A percentile compares a stretch with the other conserved stretches of the same genome.
These are phyloP conservation scores for Penicillium subrubescens DNA, from an alignment of 495 filamentous ascomycete genomes.

Conservation along the genomic window DNA sequence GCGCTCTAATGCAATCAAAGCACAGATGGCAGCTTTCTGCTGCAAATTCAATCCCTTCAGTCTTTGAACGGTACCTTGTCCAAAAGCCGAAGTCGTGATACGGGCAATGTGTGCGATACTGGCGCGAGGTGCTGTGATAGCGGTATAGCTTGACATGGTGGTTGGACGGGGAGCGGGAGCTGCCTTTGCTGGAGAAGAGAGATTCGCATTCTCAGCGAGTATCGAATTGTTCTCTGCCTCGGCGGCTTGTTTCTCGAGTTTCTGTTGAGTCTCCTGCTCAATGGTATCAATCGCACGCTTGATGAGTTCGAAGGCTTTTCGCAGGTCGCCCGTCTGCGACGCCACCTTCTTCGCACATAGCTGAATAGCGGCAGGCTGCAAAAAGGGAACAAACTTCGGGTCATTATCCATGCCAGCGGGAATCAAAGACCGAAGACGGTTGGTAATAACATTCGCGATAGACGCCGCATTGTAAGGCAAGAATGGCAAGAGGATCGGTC, in stretches of 20 bases:
- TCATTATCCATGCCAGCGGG: slow-evolving; percentile 46
- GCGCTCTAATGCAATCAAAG: slow-evolving; percentile 79
- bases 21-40: slow-evolving; percentile 93
- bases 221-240: slow-evolving; percentile 52
- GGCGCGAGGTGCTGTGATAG: slow-evolving; percentile 82
- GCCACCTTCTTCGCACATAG: slow-evolving; percentile 93
- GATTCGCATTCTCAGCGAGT: slow-evolving; percentile 68
- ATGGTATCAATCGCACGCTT: slow-evolving; percentile 87
- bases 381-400: slow-evolving; percentile 73
- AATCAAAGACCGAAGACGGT: slow-evolving; percentile 76
- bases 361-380: slow-evolving; percentile 91
- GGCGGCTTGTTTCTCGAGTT: slow-evolving; percentile 39
- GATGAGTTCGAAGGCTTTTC: slow-evolving; percentile 93
- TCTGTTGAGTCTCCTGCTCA: slow-evolving; percentile 71
- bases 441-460: slow-evolving; percentile 81
- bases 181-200: slow-evolving; percentile 57
- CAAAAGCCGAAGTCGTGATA: slow-evolving; percentile 82
- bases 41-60: slow-evolving; percentile 88
- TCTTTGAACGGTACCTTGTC: slow-evolving; percentile 79
- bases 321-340: slow-evolving; percentile 88
- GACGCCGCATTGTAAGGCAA: slow-evolving; percentile 90
- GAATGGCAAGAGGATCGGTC: slow-evolving; percentile 87
- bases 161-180: slow-evolving; percentile 25
- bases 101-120: slow-evolving; percentile 88
- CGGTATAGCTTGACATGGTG: slow-evolving; percentile 58